Percentiles rank a stretch among this genome's conserved stretches.
Conservation (phyloP, 1,139 yeast genomes). For the Diutina rugosa region DNA sequence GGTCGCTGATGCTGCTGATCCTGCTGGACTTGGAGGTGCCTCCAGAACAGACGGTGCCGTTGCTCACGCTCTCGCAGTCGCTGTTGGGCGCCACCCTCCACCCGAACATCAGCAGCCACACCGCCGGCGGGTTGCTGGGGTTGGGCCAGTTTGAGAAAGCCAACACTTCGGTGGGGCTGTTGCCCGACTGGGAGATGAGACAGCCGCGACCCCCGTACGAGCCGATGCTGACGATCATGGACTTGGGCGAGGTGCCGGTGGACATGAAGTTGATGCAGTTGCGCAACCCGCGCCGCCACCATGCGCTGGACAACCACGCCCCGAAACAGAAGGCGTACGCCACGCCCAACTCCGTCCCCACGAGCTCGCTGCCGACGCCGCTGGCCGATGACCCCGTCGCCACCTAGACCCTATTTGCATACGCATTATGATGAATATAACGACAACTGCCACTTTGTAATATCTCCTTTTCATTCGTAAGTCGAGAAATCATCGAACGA, state of each 20-base stretch:
- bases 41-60: neutral
- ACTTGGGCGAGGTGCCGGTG: slow-evolving; percentile 1
- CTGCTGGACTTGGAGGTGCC: neutral
- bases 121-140: neutral
- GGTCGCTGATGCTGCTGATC: neutral
- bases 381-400: neutral
- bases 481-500: too few species aligned
- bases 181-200: slow-evolving; percentile 1
- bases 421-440: neutral
- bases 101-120: neutral
- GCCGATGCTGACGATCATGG: slow-evolving; percentile 2
- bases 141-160: neutral
- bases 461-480: too few species aligned
- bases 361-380: neutral
- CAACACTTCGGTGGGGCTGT: neutral
- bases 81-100: neutral
- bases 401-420: neutral
- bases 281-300: neutral
- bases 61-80: slow-evolving; percentile 1
- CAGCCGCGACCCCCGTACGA: neutral
- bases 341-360: neutral
- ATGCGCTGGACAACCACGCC: neutral
- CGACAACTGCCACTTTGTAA: neutral
- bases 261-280: slow-evolving; percentile 2
- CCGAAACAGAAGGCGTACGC: neutral